Evolutionary conservation across 1,284 basidiomycete genomes (phyloP), one percentile per base, ranked within the genome.

Genomic region (Moesziomyces sp.): DNA sequence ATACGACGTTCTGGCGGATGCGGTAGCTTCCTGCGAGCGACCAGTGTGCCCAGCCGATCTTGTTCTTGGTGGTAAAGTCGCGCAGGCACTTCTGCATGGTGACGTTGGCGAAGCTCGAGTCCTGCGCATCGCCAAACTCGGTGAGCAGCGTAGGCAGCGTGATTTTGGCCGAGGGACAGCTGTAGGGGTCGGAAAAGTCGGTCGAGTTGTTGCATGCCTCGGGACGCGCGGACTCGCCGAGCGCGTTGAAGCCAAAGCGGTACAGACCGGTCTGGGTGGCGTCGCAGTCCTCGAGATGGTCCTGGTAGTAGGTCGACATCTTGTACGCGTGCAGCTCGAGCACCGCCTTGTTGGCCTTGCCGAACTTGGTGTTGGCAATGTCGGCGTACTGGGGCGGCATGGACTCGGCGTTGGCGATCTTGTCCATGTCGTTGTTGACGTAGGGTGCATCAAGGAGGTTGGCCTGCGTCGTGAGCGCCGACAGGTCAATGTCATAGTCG

Each of bases 401-500:
- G 9, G 59, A 59, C 6, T 44, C 42, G 35, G 62, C 56, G 23
- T 64, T 46, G 34, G 54, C 34, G 46, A 68, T 52, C 26, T 42
- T 24, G 51, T 68, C 64, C 54, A 68, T 44, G 34, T 68, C 67
- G 7, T 30, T 57, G 51, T 44, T 50, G 52, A 62, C 64, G 46
- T 66, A 54, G 3, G 65, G 53, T 5, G 71, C 71, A 26, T 44
- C 48, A 19, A 55, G 45, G 14, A 74, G 38, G 43, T 74, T 68
- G 30, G 56, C 44, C 38, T 69, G 59, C 7, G 47, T 26, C 3
- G 65, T 65, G 28, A 74, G 52, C 2, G 65, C 71, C 13, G 53
- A 57, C 14, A 74, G 64, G 40, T 74, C 71, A 23, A 69, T 60
- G 57, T 74, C 71, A 46, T 74, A 74, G 57, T 74, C 60, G 28